Percentiles rank a stretch among this genome's conserved stretches.
phyloP scores from a whole-genome alignment of 768 basidiomycete species.

The Xanthoconium purpureum region DNA sequence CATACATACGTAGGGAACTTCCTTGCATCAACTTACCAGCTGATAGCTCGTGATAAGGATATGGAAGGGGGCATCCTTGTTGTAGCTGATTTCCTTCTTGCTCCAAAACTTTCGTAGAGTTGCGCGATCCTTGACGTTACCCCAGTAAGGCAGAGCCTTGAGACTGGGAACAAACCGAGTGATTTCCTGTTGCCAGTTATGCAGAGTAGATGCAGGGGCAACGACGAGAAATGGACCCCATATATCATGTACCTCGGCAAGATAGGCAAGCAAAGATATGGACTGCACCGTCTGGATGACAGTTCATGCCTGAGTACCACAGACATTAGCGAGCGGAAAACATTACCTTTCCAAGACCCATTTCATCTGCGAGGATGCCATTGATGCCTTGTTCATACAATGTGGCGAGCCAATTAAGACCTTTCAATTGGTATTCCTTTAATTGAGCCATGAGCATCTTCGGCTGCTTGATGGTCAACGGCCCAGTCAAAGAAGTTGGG shows the following conservation, averaged over 20 bases:
- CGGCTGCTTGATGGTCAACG: constrained; percentile 85
- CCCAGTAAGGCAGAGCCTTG: constrained; percentile 98
- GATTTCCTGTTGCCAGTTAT: constrained; percentile 99
- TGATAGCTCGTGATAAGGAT: constrained; percentile 97
- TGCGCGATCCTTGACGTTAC: constrained; percentile 91
- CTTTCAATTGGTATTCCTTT: constrained; percentile 98
- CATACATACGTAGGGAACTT: background rate
- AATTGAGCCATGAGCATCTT: constrained; percentile 94
- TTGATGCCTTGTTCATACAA: constrained; percentile 99
- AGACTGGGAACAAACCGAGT: constrained; percentile 91
- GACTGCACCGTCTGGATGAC: constrained; percentile 85
- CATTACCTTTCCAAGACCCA: constrained; percentile 88
- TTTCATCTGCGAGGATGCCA: constrained; percentile 98
- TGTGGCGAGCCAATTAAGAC: constrained; percentile 96
- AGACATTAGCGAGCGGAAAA: constrained; percentile 7
- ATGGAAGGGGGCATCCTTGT: constrained; percentile 94
- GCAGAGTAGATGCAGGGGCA: constrained; percentile 93
- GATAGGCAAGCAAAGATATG: constrained; percentile 91
- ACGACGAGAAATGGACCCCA: constrained; percentile 99
- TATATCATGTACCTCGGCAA: constrained; percentile 95
- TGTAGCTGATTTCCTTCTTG: constrained; percentile 93
- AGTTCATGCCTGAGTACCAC: background rate
- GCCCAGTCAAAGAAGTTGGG: constrained; percentile 84
- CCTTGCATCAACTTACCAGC: constrained; percentile 50
- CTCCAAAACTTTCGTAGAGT: constrained; percentile 97